Percentiles rank a stretch among this genome's conserved stretches.
phyloP scores from a whole-genome alignment of 805 yeast species.

The Vanderwaltozyma yarrowii region DNA sequence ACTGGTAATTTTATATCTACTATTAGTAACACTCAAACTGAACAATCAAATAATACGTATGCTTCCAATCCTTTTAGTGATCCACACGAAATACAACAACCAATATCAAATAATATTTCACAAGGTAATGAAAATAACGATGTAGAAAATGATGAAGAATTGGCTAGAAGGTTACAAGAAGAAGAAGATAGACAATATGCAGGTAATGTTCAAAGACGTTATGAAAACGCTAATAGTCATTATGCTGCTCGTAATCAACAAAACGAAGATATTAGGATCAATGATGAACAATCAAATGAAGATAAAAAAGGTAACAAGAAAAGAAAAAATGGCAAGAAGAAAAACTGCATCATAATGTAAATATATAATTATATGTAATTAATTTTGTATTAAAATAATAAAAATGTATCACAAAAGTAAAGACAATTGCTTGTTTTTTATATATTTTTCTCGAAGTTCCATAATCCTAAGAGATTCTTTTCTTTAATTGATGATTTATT shows the following conservation, averaged over 20 bases:
- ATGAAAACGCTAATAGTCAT: conserved; percentile 6
- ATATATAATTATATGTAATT: background rate
- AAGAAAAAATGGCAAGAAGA: conserved; percentile 4
- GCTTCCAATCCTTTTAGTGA: conserved; percentile 19
- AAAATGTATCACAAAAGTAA: too few species aligned
- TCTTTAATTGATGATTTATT: too few species aligned
- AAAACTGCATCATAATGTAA: conserved; percentile 14
- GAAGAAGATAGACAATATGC: conserved; percentile 49
- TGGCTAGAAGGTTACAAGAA: conserved; percentile 40
- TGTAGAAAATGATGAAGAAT: conserved; percentile 31
- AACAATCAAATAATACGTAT: background rate
- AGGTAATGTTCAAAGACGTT: conserved; percentile 32
- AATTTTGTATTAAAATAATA: background rate
- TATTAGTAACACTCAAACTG: background rate
- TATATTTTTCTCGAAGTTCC: too few species aligned
- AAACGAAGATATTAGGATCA: too few species aligned
- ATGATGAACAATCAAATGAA: too few species aligned
- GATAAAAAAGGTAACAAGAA: conserved; percentile 3
- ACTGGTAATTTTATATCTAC: conserved; percentile 54
- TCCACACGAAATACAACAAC: background rate
- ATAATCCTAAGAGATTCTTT: too few species aligned
- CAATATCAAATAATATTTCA: background rate
- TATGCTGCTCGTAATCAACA: background rate
- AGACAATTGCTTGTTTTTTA: too few species aligned
- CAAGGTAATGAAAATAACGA: too few species aligned